A percentile compares a stretch with the other conserved stretches of the same genome.
phyloP scores from a whole-genome alignment of 2,329 filamentous ascomycete genomes.

The Kalmusia sp. region DNA sequence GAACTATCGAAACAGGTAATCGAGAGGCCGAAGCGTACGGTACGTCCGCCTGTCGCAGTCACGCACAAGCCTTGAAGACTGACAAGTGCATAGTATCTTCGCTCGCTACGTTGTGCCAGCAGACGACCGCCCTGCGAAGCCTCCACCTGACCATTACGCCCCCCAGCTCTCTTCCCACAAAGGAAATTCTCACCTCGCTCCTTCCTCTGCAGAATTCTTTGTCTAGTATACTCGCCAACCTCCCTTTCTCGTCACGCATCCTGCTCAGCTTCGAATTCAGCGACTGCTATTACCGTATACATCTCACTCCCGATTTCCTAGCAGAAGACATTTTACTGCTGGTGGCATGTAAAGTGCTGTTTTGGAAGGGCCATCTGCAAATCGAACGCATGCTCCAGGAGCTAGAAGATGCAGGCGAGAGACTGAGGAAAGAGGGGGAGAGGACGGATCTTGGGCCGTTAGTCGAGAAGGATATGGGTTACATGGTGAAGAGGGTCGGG shows the following conservation, averaged over 20 bases:
- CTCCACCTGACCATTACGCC: conserved; percentile 16
- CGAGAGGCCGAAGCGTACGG: background rate
- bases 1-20: conserved; percentile 24
- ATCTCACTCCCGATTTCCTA: conserved; percentile 20
- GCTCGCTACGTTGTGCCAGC: background rate
- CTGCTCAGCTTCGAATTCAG: conserved; percentile 35
- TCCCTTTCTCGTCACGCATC: conserved; percentile 5
- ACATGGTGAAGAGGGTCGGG: background rate
- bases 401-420: conserved; percentile 22
- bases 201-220: conserved; percentile 29
- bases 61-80: background rate
- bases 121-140: conserved; percentile 7
- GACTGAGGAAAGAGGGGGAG: background rate
- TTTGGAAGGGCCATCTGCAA: conserved; percentile 34
- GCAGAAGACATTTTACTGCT: conserved; percentile 27
- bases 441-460: conserved; percentile 14
- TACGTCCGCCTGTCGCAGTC: background rate
- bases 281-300: conserved; percentile 35
- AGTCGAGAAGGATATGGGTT: conserved; percentile 3
- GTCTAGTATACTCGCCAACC: conserved; percentile 19
- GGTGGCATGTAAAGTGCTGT: conserved; percentile 37
- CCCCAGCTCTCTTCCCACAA: conserved; percentile 18
- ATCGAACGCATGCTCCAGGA: conserved; percentile 30
- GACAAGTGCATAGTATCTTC: background rate
- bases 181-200: conserved; percentile 31